Base-by-base conservation (phyloP, 2,329 filamentous ascomycete genomes). In the Aschersonia sp. region DNA sequence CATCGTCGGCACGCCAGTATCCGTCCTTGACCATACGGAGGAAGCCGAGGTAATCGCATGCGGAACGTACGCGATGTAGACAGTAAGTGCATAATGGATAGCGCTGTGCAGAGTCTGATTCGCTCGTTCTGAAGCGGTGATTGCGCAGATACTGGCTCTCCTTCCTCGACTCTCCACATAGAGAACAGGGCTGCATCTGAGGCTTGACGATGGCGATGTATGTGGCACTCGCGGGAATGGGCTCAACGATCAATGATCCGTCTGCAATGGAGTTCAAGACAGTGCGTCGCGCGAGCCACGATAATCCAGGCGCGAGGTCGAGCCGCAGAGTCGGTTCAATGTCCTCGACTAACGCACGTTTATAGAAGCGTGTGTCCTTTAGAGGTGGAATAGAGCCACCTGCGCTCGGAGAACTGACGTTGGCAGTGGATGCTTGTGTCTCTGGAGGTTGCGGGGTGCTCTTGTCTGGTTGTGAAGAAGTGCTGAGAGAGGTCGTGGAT, bases 301-400 rank as follows among this genome's bases (percentile, higher is more conserved):
- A 95, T 31, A 98, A 76, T 0, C 89, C 87, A 0, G 92, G 92
- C 0, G 92, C 89, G 2, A 80, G 76, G 62, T 98, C 92, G 4
- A 98, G 76, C 41, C 92, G 81, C 8, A 98, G 69, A 0, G 92
- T 95, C 0, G 92, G 92, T 60, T 98, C 92, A 48, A 98, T 87
- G 59, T 98, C 92, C 62, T 98, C 92, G 22, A 79, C 74, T 30
- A 97, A 66, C 5, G 81, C 82, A 44, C 92, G 81, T 68, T 97
- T 97, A 69, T 90, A 98, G 60, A 97, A 98, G 53, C 84, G 87
- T 31, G 84, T 87, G 48, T 97, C 92, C 59, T 92, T 94, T 41
- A 98, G 68, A 5, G 81, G 79, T 4, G 77, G 79, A 35, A 77
- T 52, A 30, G 59, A 60, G 10, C 22, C 22, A 22, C 22, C 22